Evolutionary conservation across 2,329 filamentous ascomycete genomes (phyloP).

Genomic region (Colletotrichum sp.): DNA sequence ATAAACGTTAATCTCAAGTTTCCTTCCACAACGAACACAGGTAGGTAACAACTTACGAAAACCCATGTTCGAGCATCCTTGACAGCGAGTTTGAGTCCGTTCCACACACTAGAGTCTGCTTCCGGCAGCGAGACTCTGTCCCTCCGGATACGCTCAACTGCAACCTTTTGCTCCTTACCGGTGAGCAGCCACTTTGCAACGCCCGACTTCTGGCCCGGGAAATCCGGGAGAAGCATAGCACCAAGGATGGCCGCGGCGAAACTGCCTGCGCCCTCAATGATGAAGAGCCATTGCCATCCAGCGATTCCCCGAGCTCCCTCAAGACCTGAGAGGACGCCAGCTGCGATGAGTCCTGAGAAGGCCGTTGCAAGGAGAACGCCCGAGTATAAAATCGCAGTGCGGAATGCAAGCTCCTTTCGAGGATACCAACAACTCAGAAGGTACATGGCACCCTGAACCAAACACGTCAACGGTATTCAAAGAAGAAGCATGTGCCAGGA

Average conservation of each 20-base stretch:
- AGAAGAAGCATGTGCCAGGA: background rate
- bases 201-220: background rate
- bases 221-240: background rate
- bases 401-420: constrained; percentile 67
- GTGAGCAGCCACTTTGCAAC: background rate
- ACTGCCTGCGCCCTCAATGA: background rate
- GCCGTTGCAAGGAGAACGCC: background rate
- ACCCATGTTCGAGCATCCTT: constrained; percentile 28
- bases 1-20: background rate
- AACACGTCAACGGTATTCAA: background rate
- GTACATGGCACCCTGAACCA: constrained; percentile 39
- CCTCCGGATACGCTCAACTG: background rate
- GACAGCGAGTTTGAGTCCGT: constrained; percentile 26
- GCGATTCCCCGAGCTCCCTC: background rate
- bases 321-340: constrained; percentile 4
- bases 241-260: background rate
- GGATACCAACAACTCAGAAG: constrained; percentile 73
- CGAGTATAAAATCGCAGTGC: constrained; percentile 28
- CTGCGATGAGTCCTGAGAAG: constrained; percentile 23
- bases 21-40: background rate
- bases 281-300: background rate
- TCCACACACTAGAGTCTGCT: background rate
- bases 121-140: constrained; percentile 27
- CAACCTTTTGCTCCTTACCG: constrained; percentile 13
- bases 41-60: constrained; percentile 14